Percentiles rank a stretch among this genome's conserved stretches.
These are phyloP conservation scores for Tolypocladium nubicola DNA, from an alignment of 2,329 filamentous ascomycete genomes.

Conservation along the genomic window DNA sequence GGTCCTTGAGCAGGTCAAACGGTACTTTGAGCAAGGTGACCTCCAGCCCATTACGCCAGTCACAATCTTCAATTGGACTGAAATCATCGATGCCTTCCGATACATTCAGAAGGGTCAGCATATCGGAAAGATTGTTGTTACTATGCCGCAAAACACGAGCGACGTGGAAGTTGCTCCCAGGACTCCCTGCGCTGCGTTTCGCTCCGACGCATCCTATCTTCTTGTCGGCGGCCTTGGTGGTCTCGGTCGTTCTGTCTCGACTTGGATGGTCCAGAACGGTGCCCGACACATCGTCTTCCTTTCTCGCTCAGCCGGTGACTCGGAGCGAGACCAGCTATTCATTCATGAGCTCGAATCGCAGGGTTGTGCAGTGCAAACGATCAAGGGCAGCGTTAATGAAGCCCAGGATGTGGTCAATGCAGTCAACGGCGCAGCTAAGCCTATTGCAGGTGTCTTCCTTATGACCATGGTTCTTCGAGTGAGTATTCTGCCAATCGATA, in stretches of 20 bases:
- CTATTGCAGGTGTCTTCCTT: constrained; percentile 2
- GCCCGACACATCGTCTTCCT: constrained; percentile 1
- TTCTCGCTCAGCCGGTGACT: constrained; percentile 3
- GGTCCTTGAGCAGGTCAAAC: background rate
- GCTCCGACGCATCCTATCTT: constrained; percentile 9
- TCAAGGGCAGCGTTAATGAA: constrained; percentile 14
- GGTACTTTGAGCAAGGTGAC: background rate
- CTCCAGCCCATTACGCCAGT: constrained; percentile 4
- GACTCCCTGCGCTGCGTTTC: background rate
- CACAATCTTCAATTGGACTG: background rate
- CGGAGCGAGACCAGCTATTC: background rate
- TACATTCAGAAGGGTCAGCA: constrained; percentile 11
- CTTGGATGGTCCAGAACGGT: constrained; percentile 1
- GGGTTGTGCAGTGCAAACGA: background rate
- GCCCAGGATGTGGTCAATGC: background rate
- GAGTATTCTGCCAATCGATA: background rate
- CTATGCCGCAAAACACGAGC: constrained; percentile 1
- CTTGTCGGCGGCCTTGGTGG: constrained; percentile 10
- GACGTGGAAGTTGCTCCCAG: background rate
- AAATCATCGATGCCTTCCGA: constrained; percentile 8
- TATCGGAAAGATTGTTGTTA: constrained; percentile 10
- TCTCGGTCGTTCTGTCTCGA: background rate
- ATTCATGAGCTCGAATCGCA: background rate
- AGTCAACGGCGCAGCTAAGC: background rate
- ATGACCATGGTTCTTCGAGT: constrained; percentile 16